These are phyloP conservation scores for Viola pubescens DNA, from an alignment of 441 rosid species.

Conservation along the genomic window DNA sequence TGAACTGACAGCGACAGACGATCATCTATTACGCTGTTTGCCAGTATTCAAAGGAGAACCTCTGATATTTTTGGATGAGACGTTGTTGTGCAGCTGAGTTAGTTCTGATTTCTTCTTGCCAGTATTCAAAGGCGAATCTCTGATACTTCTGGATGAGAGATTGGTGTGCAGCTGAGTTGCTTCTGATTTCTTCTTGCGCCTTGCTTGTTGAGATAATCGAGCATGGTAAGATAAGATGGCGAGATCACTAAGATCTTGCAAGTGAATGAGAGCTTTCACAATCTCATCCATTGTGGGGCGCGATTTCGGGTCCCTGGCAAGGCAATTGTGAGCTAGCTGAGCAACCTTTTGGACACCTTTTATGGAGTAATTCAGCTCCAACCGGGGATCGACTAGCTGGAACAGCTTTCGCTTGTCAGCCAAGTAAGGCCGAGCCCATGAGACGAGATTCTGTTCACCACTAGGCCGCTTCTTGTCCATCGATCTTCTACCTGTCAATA, in stretches of 20 bases:
- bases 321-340: slow-evolving; percentile 54
- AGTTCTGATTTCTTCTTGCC: slow-evolving; percentile 50
- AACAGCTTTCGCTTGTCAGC: slow-evolving; percentile 43
- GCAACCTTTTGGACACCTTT: slow-evolving; percentile 67
- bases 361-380: slow-evolving; percentile 56
- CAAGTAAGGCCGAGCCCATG: slow-evolving; percentile 52
- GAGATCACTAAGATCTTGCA: slow-evolving; percentile 58
- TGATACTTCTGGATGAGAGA: slow-evolving; percentile 33
- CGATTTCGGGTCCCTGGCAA: slow-evolving; percentile 50
- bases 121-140: slow-evolving; percentile 46
- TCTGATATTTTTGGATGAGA: slow-evolving; percentile 36
- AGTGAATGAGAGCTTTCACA: slow-evolving; percentile 50
- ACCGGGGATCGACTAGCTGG: slow-evolving; percentile 29
- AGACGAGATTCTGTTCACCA: slow-evolving; percentile 44
- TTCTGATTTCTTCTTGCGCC: slow-evolving; percentile 55
- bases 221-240: slow-evolving; percentile 50
- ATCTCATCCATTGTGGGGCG: slow-evolving; percentile 68
- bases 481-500: slow-evolving; percentile 66
- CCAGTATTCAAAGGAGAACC: slow-evolving; percentile 47
- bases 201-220: slow-evolving; percentile 50
- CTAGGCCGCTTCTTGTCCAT: slow-evolving; percentile 57
- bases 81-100: slow-evolving; percentile 24
- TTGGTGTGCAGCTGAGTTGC: slow-evolving; percentile 28
- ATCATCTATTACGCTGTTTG: slow-evolving; percentile 42
- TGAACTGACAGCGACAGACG: slow-evolving; percentile 5